Conservation (phyloP, 495 filamentous ascomycete species). For the Penicillium canariense region DNA sequence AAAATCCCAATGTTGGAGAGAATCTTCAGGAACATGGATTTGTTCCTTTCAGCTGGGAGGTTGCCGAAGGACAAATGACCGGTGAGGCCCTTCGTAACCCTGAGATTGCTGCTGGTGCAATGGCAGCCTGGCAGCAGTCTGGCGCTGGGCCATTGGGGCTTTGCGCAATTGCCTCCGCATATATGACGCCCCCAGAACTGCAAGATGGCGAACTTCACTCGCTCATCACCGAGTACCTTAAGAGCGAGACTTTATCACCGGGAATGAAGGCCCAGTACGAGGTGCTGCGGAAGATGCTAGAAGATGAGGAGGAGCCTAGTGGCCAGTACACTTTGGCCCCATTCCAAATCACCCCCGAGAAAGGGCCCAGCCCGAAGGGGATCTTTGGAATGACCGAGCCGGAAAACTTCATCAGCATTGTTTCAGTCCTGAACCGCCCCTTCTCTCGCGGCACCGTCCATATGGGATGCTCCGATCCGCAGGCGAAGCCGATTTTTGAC, state of each 20-base stretch:
- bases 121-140: constrained; percentile 21
- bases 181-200: constrained; percentile 16
- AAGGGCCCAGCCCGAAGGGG: constrained; percentile 4
- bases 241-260: neutral
- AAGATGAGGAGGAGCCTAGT: constrained; percentile 15
- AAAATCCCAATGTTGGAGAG: constrained; percentile 46
- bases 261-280: constrained; percentile 5
- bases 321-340: constrained; percentile 21
- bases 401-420: constrained; percentile 45
- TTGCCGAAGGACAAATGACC: constrained; percentile 15
- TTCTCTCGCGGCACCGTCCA: constrained; percentile 28
- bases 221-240: neutral
- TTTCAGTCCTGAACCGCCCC: constrained; percentile 16
- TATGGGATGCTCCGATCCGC: constrained; percentile 13
- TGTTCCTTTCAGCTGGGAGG: constrained; percentile 14
- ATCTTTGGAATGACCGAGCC: constrained; percentile 16
- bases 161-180: constrained; percentile 14
- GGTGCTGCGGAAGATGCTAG: constrained; percentile 2
- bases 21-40: constrained; percentile 48
- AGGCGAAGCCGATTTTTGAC: constrained; percentile 16
- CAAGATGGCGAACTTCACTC: neutral
- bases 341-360: constrained; percentile 12
- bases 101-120: constrained; percentile 14
- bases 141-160: constrained; percentile 22
- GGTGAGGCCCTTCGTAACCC: constrained; percentile 14